Base-by-base conservation (phyloP, 1,139 yeast species). In the Geotrichum bryndzae region DNA sequence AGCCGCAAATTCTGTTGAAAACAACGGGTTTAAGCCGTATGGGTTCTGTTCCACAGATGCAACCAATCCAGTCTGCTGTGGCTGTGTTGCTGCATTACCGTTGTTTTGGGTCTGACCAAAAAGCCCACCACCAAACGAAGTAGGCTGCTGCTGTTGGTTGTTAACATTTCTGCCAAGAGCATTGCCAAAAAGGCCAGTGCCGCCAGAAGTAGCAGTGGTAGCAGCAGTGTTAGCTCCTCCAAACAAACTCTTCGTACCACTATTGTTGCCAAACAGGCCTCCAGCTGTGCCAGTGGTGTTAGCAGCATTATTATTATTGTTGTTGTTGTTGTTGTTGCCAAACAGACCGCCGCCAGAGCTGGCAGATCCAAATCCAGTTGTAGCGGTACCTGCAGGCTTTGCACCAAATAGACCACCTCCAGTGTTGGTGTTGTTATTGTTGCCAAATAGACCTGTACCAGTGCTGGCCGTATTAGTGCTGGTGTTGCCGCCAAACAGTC, bases 21-120 rank as follows among this genome's bases (percentile, higher is more conserved):
- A 87, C 59, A 86, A 76, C 4, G 90, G 90, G 70, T 85, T 86
- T 66, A 80, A 80, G 2, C 94, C 92, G 71, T 86, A 88, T 52
- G 95, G 94, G 71, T 88, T 88, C 65, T 82, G 85, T 51, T 82
- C 79, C 61, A 80, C 78, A 46, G 84, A 77, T 50, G 82, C 83
- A 52, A 78, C 70, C 50, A 73, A 46, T 15, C 22, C 27, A 11
- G 48, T 46, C 5, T 25, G 25, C 18, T 22, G 23, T 41, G 45
- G 51, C 15, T 29, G 29, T 8, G 35, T 50, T 15, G 15, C 51
- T 10, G 3, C 15, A 33, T 31, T 35, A 6, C 22, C 51, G 31
- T 56, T 56, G 41, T 45, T 54, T 27, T 41, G 46, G 46, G 2
- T 41, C n/a, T 18, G 33, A n/a, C 53, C 54, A 33, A 53, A 60